Percentiles rank a stretch among this genome's conserved stretches.
These are phyloP conservation scores for Beauveria australis DNA, from an alignment of 2,329 filamentous ascomycete genomes.

Conservation along the genomic window DNA sequence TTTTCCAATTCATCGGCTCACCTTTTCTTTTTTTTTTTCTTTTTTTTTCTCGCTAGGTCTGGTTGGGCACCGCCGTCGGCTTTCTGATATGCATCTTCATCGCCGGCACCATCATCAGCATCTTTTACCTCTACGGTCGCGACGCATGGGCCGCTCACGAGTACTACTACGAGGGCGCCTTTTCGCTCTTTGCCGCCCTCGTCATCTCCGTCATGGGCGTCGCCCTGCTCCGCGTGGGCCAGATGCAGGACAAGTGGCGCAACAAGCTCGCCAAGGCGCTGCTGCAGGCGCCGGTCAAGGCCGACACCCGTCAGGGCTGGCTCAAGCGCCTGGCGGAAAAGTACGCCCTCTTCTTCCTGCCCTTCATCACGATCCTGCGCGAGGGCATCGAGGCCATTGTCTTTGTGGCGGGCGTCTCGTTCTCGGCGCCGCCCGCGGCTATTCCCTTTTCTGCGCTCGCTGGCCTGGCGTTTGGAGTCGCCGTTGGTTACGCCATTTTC, in stretches of 20 bases:
- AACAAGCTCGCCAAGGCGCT: slow-evolving; percentile 68
- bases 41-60: slow-evolving; percentile 28
- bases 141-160: slow-evolving; percentile 62
- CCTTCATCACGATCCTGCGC: slow-evolving; percentile 79
- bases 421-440: slow-evolving; percentile 64
- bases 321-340: slow-evolving; percentile 58
- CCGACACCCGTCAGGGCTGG: slow-evolving; percentile 39
- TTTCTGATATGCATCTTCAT: slow-evolving; percentile 57
- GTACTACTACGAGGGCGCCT: slow-evolving; percentile 73
- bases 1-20: neutral
- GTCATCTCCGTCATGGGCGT: slow-evolving; percentile 79
- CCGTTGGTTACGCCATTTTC: slow-evolving; percentile 70
- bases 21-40: too few relatives aligned
- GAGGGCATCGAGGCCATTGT: slow-evolving; percentile 82
- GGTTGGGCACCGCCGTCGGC: slow-evolving; percentile 58
- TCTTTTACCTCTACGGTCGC: slow-evolving; percentile 60
- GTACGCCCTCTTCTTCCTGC: slow-evolving; percentile 78
- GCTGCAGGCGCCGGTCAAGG: slow-evolving; percentile 45
- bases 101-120: slow-evolving; percentile 60
- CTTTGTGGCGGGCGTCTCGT: slow-evolving; percentile 79
- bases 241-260: slow-evolving; percentile 83
- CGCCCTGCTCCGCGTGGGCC: slow-evolving; percentile 70
- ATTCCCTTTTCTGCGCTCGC: slow-evolving; percentile 71
- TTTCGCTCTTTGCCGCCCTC: slow-evolving; percentile 63
- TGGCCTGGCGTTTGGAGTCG: slow-evolving; percentile 59